phyloP scores from a whole-genome alignment of 768 basidiomycete species.

The Rhodotorula diobovata region DNA sequence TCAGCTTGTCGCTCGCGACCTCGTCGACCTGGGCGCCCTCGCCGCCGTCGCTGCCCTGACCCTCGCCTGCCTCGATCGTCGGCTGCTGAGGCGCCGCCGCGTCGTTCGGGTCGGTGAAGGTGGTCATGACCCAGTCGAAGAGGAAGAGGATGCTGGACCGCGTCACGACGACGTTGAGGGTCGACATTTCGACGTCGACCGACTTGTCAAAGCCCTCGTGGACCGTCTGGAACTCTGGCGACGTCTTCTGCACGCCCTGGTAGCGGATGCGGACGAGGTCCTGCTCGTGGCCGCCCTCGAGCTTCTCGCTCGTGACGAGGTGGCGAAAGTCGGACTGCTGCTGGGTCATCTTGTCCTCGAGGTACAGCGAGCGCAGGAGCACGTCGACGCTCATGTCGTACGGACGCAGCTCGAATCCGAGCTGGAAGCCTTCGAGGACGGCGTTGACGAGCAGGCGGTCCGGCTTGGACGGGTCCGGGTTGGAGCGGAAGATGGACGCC shows the following conservation, averaged over 20 bases:
- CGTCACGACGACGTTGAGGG: slow-evolving; percentile 78
- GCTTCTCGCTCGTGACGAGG: slow-evolving; percentile 42
- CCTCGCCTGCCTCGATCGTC: slow-evolving; percentile 1
- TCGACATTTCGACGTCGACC: slow-evolving; percentile 80
- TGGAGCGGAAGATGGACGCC: slow-evolving; percentile 70
- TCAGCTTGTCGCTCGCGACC: slow-evolving; percentile 58
- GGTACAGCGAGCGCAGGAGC: slow-evolving; percentile 70
- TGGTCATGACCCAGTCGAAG: slow-evolving; percentile 96
- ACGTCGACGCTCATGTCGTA: slow-evolving; percentile 83
- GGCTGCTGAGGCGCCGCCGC: slow-evolving; percentile 12
- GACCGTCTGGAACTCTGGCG: slow-evolving; percentile 73
- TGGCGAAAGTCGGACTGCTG: slow-evolving; percentile 45
- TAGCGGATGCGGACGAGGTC: slow-evolving; percentile 78
- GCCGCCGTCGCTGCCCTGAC: slow-evolving; percentile 4
- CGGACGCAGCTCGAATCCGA: slow-evolving; percentile 69
- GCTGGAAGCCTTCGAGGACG: slow-evolving; percentile 68
- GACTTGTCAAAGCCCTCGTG: slow-evolving; percentile 78
- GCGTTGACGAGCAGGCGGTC: slow-evolving; percentile 77
- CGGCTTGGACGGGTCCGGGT: slow-evolving; percentile 51
- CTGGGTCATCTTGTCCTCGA: slow-evolving; percentile 60
- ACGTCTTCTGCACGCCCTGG: slow-evolving; percentile 69
- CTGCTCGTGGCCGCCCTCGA: slow-evolving; percentile 38
- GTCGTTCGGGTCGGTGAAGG: slow-evolving; percentile 55
- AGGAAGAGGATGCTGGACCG: slow-evolving; percentile 84
- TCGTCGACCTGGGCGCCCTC: slow-evolving; percentile 27